These are phyloP conservation scores for Stephania yunnanensis DNA, from an alignment of 164 flowering plant species.

Conservation along the genomic window DNA sequence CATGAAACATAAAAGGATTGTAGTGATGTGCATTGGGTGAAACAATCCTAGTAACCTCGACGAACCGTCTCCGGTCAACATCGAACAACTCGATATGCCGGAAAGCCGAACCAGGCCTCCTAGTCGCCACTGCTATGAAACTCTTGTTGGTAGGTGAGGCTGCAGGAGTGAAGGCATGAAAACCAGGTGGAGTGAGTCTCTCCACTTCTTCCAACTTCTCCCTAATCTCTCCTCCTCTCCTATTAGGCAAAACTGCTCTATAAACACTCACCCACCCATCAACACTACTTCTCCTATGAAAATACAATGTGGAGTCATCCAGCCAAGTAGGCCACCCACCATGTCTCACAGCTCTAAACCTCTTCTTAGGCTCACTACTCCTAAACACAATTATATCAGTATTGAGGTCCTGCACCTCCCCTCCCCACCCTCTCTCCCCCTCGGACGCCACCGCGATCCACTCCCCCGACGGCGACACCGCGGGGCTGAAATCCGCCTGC, in stretches of 20 bases:
- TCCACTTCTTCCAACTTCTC: constrained; percentile 35
- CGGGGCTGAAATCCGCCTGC: constrained; percentile 75
- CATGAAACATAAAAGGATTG: constrained; percentile 78
- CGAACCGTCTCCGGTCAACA: constrained; percentile 34
- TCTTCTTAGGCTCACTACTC: constrained; percentile 56
- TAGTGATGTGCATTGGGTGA: constrained; percentile 64
- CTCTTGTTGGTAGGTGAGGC: constrained; percentile 39
- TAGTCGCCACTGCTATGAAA: constrained; percentile 69
- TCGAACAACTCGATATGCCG: constrained; percentile 77
- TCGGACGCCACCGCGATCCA: constrained; percentile 84
- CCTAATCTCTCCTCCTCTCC: constrained; percentile 7
- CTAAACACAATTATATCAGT: constrained; percentile 64
- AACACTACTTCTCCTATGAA: constrained; percentile 49
- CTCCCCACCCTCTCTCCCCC: constrained; percentile 69
- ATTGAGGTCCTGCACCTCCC: constrained; percentile 64
- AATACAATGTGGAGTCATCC: constrained; percentile 64
- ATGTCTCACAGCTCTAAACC: constrained; percentile 59
- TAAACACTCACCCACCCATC: constrained; percentile 84
- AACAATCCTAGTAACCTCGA: constrained; percentile 45
- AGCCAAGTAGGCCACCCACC: constrained; percentile 96
- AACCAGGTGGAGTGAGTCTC: constrained; percentile 81
- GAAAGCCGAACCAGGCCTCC: constrained; percentile 54
- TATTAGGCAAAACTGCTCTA: constrained; percentile 38
- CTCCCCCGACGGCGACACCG: constrained; percentile 74
- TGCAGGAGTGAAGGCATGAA: constrained; percentile 89